These are phyloP conservation scores for Penicillium sp. DNA, from an alignment of 2,329 filamentous ascomycete species.

Conservation along the genomic window DNA sequence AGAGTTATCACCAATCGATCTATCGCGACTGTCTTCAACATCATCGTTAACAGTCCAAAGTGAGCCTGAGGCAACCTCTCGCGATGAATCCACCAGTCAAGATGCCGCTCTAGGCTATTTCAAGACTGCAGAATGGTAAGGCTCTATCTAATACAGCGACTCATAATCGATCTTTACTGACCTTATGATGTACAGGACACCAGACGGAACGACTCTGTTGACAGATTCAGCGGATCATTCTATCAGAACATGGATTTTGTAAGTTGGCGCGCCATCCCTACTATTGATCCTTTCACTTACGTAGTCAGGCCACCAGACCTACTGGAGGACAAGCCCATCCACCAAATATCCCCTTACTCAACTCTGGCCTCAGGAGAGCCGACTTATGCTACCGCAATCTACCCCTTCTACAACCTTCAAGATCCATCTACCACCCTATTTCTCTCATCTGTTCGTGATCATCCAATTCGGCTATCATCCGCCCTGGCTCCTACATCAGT, in stretches of 20 bases:
- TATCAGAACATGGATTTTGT: conserved; percentile 57
- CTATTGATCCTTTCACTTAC: conserved; percentile 9
- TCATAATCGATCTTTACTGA: conserved; percentile 1
- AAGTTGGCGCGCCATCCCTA: conserved; percentile 19
- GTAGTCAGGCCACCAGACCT: conserved; percentile 48
- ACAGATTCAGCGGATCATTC: conserved; percentile 53
- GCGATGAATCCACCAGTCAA: background rate
- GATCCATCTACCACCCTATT: conserved; percentile 52
- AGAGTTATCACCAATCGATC: background rate
- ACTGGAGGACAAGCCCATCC: conserved; percentile 41
- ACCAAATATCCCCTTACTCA: conserved; percentile 49
- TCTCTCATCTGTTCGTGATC: conserved; percentile 54
- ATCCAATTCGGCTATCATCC: conserved; percentile 59
- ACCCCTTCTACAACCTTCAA: conserved; percentile 56
- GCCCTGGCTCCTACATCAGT: conserved; percentile 51
- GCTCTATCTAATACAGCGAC: background rate
- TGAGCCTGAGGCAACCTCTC: background rate
- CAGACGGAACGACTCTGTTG: conserved; percentile 59
- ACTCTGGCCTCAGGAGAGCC: conserved; percentile 49
- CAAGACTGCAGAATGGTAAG: conserved; percentile 49
- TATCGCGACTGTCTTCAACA: background rate
- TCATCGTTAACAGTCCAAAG: background rate
- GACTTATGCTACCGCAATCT: conserved; percentile 55
- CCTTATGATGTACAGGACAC: conserved; percentile 38
- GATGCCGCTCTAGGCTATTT: conserved; percentile 37